Base-by-base conservation (phyloP, 1,284 basidiomycete genomes). In the Ustilago crameri region DNA sequence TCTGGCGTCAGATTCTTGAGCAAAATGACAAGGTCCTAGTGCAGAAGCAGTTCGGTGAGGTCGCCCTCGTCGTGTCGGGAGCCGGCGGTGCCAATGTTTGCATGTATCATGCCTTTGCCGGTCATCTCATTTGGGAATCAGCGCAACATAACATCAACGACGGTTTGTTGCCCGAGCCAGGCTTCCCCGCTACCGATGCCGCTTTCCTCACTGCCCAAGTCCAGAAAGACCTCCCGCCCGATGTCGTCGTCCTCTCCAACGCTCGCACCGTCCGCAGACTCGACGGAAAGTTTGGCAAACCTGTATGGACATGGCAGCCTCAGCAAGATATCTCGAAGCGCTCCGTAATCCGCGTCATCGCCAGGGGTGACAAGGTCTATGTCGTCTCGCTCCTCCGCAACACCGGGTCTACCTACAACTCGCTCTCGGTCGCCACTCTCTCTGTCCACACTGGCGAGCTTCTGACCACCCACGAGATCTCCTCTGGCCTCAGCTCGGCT, bases 1-100 rank as follows among this genome's bases (percentile, higher is more conserved):
- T 87, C 22, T 97, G 94, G 94, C 87, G 94, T 81, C 88, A 91
- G 81, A 81, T 90, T 51, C 89, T 90, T 69, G 89, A 90, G 5
- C 85, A 87, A 26, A 92, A 95, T 71, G 85, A 86, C 18, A 87
- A 94, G 53, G 83, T 89, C n/a, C 87, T 87, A n/a, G 92, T 91
- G 78, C 87, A 89, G 69, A 86, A 87, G 35, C 85, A 89, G 54
- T 86, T 86, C 7, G 86, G 90, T 71, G 84, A 62, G 35, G 27
- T 62, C 20, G 55, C 69, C 9, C 87, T 90, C 22, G 85, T 90
- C 8, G 85, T 95, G 24, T 94, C 93, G 27, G 93, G 92, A 12
- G 86, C 88, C 2, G 89, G 89, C 3, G 91, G 89, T 3, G 86
- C 90, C 8, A 90, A 86, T 0, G 85, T 91, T n/a, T 89, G 93